Evolutionary conservation across 805 yeast genomes (phyloP), one percentile per base, ranked within the genome.

Genomic region (Candida taoyuanica): DNA sequence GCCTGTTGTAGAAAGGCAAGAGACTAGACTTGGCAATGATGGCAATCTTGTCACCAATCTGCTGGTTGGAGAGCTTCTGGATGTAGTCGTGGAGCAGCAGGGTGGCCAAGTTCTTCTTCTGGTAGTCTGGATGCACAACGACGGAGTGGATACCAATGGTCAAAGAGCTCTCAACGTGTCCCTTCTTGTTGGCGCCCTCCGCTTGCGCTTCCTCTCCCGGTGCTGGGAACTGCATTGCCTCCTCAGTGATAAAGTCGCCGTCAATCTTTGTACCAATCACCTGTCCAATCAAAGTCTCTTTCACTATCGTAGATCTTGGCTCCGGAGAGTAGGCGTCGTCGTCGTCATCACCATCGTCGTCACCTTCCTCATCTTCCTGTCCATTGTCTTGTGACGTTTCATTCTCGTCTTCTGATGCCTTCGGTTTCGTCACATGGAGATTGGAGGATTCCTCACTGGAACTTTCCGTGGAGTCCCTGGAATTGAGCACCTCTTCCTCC

Each of bases 1-100:
- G 71, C 50, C 81, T 76, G 52, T 78, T 80, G 64, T 91, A 91
- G 60, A 89, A 89, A 16, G 83, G 81, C 15, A 80, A 63, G 53
- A 87, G 68, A 17, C 71, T 66, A 33, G 76, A 73, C 53, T 85
- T 87, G 21, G 88, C 85, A 43, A 91, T 72, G 23, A 91, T 68
- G 6, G 79, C 74, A 35, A 91, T 78, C 52, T 77, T 73, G 50
- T 79, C 85, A 32, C 93, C 96, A 44, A 87, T 79, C 49, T 80
- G 86, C 58, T 88, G 95, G 58, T 87, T 87, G 34, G 86, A 76
- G 60, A 91, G 67, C 56, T 91, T 85, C 61, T 93, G 97, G 44
- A 89, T 74, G 64, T 85, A 93, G 63, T 91, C 98, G 50, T 84
- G 87, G 53, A 91, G 62, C 55, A 91, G 64, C 42, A 88, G 67